phyloP scores from a whole-genome alignment of 768 basidiomycete species.

The Trametes coccinea region DNA sequence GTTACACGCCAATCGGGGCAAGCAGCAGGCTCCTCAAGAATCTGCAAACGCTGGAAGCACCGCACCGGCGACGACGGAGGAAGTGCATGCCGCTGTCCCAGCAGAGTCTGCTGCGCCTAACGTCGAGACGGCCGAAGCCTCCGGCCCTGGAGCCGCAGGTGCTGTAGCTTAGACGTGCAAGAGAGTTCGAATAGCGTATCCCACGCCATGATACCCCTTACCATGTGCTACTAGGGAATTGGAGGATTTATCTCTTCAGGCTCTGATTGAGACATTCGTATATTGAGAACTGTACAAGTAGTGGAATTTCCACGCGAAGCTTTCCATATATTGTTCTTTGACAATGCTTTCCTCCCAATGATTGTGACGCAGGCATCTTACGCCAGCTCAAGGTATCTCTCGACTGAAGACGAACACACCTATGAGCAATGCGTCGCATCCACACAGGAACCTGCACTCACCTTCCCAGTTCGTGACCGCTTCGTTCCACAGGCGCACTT shows the following conservation, averaged over 20 bases:
- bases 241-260: no score
- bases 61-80: not conserved
- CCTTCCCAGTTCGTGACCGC: conserved; percentile 96
- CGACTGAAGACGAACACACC: conserved; percentile 48
- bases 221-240: not conserved
- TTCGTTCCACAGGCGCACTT: conserved; percentile 81
- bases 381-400: conserved; percentile 83
- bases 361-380: conserved; percentile 30
- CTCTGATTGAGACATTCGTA: no score
- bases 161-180: not conserved
- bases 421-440: not conserved
- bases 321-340: not conserved
- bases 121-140: not conserved
- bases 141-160: not conserved
- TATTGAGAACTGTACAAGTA: no score
- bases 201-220: not conserved
- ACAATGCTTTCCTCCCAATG: not conserved
- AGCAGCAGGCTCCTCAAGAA: not conserved
- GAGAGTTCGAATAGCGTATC: not conserved
- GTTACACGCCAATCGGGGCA: conserved; percentile 44
- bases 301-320: no score
- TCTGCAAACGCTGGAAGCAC: not conserved
- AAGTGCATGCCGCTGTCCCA: not conserved
- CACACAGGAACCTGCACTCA: conserved; percentile 34
- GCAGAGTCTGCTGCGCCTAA: not conserved